Evolutionary conservation across 192 early-diverging fungal genomes (phyloP).

Genomic region (Mortierella antarctica): DNA sequence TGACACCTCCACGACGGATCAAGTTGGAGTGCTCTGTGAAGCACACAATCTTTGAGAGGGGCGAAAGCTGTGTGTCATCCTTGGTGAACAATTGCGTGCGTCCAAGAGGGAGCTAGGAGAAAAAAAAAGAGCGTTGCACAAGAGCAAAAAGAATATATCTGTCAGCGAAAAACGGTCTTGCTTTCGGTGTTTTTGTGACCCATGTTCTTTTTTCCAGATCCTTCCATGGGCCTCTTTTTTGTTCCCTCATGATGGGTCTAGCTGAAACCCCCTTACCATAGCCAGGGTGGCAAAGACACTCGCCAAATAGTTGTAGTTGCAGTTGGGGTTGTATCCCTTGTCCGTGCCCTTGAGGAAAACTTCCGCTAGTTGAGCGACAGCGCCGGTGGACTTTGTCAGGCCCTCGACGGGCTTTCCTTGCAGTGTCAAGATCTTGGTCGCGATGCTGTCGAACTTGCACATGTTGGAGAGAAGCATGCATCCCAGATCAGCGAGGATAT

Average conservation of each 20-base stretch:
- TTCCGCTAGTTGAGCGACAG: slow-evolving; percentile 89
- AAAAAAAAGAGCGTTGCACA: not conserved
- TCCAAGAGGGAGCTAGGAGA: slow-evolving; percentile 65
- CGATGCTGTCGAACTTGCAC: slow-evolving; percentile 74
- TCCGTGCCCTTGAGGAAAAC: slow-evolving; percentile 88
- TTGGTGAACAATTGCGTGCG: slow-evolving; percentile 77
- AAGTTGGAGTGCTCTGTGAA: slow-evolving; percentile 86
- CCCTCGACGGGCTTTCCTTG: slow-evolving; percentile 43
- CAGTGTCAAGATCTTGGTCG: slow-evolving; percentile 64
- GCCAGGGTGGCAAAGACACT: slow-evolving; percentile 94
- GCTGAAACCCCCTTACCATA: slow-evolving; percentile 42
- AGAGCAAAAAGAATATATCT: not conserved
- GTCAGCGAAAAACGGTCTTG: not conserved
- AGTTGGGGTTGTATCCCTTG: slow-evolving; percentile 81
- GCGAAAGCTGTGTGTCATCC: slow-evolving; percentile 74
- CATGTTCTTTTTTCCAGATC: too few relatives aligned
- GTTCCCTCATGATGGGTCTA: too few relatives aligned
- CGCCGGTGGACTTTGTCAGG: slow-evolving; percentile 57
- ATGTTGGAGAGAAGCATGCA: slow-evolving; percentile 95
- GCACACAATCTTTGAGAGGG: slow-evolving; percentile 86
- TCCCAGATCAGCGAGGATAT: slow-evolving; percentile 81
- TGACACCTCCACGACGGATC: slow-evolving; percentile 91
- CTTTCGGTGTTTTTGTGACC: too few relatives aligned
- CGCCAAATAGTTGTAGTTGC: slow-evolving; percentile 86
- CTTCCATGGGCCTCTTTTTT: too few relatives aligned